Percentiles rank a stretch among this genome's conserved stretches.
Conservation (phyloP, 129 eudicot genomes). For the Calendula officinalis region DNA sequence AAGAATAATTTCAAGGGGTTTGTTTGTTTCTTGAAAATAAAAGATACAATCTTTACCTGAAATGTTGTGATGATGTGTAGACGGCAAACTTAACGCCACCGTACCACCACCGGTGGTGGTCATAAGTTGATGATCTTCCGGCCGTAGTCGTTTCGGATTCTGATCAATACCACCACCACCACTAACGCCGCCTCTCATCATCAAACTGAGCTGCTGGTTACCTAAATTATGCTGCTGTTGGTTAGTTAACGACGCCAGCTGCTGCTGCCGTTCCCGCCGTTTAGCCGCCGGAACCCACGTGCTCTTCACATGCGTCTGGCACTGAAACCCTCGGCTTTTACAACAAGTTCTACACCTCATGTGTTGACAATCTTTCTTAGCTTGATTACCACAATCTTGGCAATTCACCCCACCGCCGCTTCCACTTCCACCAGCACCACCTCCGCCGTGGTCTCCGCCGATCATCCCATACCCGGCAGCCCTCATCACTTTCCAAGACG, state of each 20-base stretch:
- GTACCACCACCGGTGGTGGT: conserved; percentile 16
- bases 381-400: conserved; percentile 92
- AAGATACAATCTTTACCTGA: conserved; percentile 9
- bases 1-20: conserved; percentile 27
- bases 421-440: conserved; percentile 29
- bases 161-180: conserved; percentile 29
- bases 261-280: conserved; percentile 73
- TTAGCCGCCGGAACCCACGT: conserved; percentile 94
- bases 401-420: conserved; percentile 44
- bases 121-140: conserved; percentile 38
- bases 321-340: conserved; percentile 72
- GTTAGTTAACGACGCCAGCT: conserved; percentile 28
- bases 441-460: conserved; percentile 37
- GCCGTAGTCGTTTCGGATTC: conserved; percentile 42
- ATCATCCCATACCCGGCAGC: conserved; percentile 28
- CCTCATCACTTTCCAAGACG: conserved; percentile 47
- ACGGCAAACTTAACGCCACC: conserved; percentile 19
- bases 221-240: conserved; percentile 36
- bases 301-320: conserved; percentile 82
- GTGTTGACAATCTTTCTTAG: conserved; percentile 68
- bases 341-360: conserved; percentile 88
- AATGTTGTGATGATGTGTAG: conserved; percentile 28
- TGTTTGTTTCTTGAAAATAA: conserved; percentile 28
- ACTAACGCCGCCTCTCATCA: conserved; percentile 41
- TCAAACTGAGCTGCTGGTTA: conserved; percentile 33